phyloP scores from a whole-genome alignment of 495 filamentous ascomycete species.

The Neurospora sp. region DNA sequence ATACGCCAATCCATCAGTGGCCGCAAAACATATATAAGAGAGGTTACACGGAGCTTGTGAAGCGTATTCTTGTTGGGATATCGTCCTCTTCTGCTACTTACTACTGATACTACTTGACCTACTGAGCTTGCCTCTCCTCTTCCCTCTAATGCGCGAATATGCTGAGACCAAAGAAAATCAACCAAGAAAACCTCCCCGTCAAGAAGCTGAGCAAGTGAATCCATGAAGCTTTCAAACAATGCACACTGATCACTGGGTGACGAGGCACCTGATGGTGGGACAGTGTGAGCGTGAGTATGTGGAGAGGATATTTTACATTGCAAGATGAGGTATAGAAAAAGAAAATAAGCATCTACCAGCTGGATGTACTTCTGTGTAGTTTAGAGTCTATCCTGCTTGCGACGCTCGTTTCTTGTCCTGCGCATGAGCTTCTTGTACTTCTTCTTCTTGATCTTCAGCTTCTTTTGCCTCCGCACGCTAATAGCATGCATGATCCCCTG shows the following conservation, averaged over 20 bases:
- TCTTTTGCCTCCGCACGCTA: constrained; percentile 78
- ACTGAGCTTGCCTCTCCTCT: background rate
- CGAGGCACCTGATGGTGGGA: background rate
- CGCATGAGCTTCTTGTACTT: constrained; percentile 99
- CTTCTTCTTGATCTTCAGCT: constrained; percentile 99
- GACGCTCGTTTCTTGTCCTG: constrained; percentile 78
- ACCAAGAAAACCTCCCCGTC: background rate
- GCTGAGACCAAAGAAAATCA: background rate
- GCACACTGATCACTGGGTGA: background rate
- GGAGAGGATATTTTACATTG: background rate
- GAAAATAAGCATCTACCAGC: background rate
- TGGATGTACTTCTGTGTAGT: background rate
- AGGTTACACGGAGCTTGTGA: background rate
- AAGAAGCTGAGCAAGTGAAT: background rate
- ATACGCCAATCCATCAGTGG: background rate
- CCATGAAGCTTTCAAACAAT: background rate
- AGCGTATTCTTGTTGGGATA: background rate
- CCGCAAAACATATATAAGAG: background rate
- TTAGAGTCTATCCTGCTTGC: constrained; percentile 65
- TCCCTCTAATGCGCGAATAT: background rate
- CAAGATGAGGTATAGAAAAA: background rate
- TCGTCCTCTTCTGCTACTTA: background rate
- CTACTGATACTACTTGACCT: background rate
- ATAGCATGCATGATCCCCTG: constrained; percentile 49
- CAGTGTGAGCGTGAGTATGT: background rate